Percentiles rank a stretch among this genome's conserved stretches.
Conservation (phyloP, 345 rosid species). For the Citrus cavaleriei region DNA sequence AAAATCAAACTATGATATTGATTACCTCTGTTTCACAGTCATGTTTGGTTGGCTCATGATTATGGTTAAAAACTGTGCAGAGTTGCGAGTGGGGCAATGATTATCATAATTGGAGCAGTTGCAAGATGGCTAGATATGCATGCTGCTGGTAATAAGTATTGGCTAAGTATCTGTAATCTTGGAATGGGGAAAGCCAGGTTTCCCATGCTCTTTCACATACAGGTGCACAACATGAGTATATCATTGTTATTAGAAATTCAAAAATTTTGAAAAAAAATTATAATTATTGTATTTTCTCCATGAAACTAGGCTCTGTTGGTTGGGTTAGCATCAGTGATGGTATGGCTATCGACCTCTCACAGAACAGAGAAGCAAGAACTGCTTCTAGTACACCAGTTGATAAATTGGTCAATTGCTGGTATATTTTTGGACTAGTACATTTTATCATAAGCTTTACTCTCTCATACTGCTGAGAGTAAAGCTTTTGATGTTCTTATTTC, state of each 20-base stretch:
- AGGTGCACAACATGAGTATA: slow-evolving; percentile 41
- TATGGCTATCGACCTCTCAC: slow-evolving; percentile 74
- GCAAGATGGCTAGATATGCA: slow-evolving; percentile 74
- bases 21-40: slow-evolving; percentile 8
- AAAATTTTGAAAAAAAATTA: neutral
- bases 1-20: neutral
- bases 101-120: slow-evolving; percentile 56
- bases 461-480: neutral
- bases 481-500: neutral
- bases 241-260: slow-evolving; percentile 5
- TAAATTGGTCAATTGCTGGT: slow-evolving; percentile 85
- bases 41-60: slow-evolving; percentile 21
- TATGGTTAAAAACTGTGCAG: slow-evolving; percentile 29
- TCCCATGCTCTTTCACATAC: slow-evolving; percentile 59
- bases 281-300: slow-evolving; percentile 4
- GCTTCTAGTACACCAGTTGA: slow-evolving; percentile 68
- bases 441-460: neutral
- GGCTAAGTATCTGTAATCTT: slow-evolving; percentile 59
- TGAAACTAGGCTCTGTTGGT: slow-evolving; percentile 67
- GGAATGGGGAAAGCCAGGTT: slow-evolving; percentile 42
- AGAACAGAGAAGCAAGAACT: slow-evolving; percentile 85
- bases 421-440: slow-evolving; percentile 16
- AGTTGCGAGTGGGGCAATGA: slow-evolving; percentile 73
- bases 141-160: slow-evolving; percentile 65
- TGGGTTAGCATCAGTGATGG: slow-evolving; percentile 76